These are phyloP conservation scores for Termitomyces sp. DNA, from an alignment of 768 basidiomycete species.

Conservation along the genomic window DNA sequence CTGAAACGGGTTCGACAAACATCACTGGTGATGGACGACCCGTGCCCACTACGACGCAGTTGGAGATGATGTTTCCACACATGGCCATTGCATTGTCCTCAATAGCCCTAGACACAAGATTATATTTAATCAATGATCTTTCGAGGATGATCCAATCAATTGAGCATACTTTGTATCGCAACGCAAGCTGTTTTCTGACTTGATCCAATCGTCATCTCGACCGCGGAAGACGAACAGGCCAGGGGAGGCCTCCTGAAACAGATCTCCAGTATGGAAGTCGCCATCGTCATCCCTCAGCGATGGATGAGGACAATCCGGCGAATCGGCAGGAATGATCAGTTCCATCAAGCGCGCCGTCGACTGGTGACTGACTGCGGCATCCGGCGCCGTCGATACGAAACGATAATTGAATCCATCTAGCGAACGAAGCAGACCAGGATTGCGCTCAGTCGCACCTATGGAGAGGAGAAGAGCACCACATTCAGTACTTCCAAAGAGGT, in stretches of 20 bases:
- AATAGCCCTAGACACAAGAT: conserved; percentile 43
- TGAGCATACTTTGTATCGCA: conserved; percentile 57
- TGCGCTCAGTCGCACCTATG: conserved; percentile 42
- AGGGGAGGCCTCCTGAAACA: conserved; percentile 49
- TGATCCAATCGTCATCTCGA: conserved; percentile 70
- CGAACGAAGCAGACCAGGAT: conserved; percentile 47
- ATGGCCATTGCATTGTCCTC: conserved; percentile 69
- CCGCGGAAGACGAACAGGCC: conserved; percentile 52
- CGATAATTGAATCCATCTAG: conserved; percentile 60
- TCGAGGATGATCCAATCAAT: conserved; percentile 6
- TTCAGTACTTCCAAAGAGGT: conserved; percentile 80
- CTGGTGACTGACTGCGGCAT: conserved; percentile 33
- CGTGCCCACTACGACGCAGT: conserved; percentile 73
- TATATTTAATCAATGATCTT: conserved; percentile 7
- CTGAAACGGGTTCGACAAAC: conserved; percentile 60
- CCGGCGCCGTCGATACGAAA: conserved; percentile 52
- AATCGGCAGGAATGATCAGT: conserved; percentile 49
- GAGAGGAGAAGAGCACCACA: conserved; percentile 68
- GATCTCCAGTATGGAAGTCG: conserved; percentile 64
- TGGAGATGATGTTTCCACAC: conserved; percentile 59
- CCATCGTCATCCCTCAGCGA: conserved; percentile 49
- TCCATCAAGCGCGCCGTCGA: conserved; percentile 48
- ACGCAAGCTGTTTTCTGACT: conserved; percentile 59
- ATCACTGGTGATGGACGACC: conserved; percentile 73
- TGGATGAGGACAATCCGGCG: conserved; percentile 52